Conservation (phyloP, 176 grass and related monocot genomes). For the Rhynchospora breviuscula region DNA sequence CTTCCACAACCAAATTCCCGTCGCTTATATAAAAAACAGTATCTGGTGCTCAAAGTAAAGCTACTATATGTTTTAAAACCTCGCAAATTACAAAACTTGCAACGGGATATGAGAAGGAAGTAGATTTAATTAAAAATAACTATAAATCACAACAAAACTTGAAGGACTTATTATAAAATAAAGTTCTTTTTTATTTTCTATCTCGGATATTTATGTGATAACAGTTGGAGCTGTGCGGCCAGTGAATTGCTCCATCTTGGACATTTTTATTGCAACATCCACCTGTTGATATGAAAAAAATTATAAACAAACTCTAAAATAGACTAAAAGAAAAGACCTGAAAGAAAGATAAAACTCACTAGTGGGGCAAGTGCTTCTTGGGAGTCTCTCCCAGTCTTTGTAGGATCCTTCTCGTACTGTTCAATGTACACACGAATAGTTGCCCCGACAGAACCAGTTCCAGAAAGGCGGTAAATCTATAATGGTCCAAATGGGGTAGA, state of each 20-base stretch:
- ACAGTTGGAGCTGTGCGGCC: slow-evolving; percentile 84
- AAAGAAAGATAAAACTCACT: slow-evolving; percentile 28
- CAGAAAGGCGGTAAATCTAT: slow-evolving; percentile 91
- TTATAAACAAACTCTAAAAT: background rate
- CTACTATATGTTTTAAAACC: background rate
- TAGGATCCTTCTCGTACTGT: slow-evolving; percentile 80
- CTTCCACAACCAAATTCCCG: background rate
- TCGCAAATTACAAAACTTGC: background rate
- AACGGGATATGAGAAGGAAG: background rate
- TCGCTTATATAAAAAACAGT: background rate
- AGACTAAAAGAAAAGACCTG: background rate
- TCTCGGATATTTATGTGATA: slow-evolving; percentile 58
- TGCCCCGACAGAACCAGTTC: slow-evolving; percentile 86
- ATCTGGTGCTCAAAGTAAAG: slow-evolving; percentile 11
- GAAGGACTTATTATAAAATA: slow-evolving; percentile 12
- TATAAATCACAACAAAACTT: slow-evolving; percentile 26
- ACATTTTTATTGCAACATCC: slow-evolving; percentile 72
- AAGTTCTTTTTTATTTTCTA: slow-evolving; percentile 3
- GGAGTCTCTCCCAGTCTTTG: slow-evolving; percentile 79
- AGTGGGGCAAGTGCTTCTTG: slow-evolving; percentile 83
- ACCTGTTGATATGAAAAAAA: slow-evolving; percentile 35
- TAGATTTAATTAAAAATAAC: slow-evolving; percentile 17
- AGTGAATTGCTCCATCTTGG: slow-evolving; percentile 78
- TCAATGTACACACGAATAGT: slow-evolving; percentile 95
- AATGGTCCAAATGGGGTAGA: slow-evolving; percentile 10